phyloP scores from a whole-genome alignment of 495 filamentous ascomycete genomes.

The Baudoinia panamericana region DNA sequence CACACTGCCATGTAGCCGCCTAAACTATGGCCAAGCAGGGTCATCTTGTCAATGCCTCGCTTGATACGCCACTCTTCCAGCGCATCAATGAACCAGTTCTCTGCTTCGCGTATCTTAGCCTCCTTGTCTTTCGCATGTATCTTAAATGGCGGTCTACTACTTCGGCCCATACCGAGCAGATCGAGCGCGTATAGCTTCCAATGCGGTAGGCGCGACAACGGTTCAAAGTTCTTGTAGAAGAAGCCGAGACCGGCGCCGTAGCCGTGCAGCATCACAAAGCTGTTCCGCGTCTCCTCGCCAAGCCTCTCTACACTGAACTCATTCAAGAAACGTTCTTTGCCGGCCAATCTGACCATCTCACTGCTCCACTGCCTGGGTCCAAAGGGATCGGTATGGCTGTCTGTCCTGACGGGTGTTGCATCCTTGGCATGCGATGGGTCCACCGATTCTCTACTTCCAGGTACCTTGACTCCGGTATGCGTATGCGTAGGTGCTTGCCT shows the following conservation, averaged over 20 bases:
- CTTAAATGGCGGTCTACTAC: constrained; percentile 66
- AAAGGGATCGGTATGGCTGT: constrained; percentile 58
- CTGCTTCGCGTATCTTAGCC: constrained; percentile 76
- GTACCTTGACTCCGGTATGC: constrained; percentile 42
- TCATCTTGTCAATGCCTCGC: constrained; percentile 82
- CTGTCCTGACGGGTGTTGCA: constrained; percentile 35
- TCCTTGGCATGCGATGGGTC: constrained; percentile 31
- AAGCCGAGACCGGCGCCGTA: constrained; percentile 93
- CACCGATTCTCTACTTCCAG: constrained; percentile 26
- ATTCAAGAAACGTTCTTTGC: constrained; percentile 77
- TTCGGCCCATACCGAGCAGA: constrained; percentile 88
- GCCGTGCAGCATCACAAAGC: constrained; percentile 94
- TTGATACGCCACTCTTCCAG: constrained; percentile 89
- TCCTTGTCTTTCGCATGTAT: constrained; percentile 70
- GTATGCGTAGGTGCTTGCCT: constrained; percentile 58
- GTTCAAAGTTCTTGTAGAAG: constrained; percentile 96
- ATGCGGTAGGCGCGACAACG: constrained; percentile 56
- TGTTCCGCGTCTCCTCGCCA: constrained; percentile 61
- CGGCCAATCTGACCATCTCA: constrained; percentile 67
- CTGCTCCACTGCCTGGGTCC: constrained; percentile 79
- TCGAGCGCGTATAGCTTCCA: constrained; percentile 91
- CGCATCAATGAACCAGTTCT: constrained; percentile 92
- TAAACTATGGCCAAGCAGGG: constrained; percentile 80
- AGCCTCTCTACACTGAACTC: constrained; percentile 83
- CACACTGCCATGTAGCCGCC: constrained; percentile 90